Conservation (phyloP, 495 filamentous ascomycete species). For the Aspergillus biplanus region DNA sequence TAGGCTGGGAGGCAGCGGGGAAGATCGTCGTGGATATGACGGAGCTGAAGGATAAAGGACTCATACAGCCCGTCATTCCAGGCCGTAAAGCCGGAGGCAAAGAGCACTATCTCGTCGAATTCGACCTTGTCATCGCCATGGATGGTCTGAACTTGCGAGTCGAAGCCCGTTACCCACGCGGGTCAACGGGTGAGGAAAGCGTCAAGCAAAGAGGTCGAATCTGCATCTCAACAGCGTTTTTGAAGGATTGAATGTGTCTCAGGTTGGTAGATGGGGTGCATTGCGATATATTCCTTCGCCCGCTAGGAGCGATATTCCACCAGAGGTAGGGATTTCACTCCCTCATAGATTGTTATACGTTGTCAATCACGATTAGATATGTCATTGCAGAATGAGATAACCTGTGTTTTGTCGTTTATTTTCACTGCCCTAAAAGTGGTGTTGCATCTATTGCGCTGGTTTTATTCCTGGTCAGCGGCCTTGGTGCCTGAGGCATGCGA, state of each 20-base stretch:
- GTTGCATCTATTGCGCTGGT: too few species aligned
- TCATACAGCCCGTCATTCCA: conserved; percentile 8
- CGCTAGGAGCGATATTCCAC: too few species aligned
- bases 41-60: conserved; percentile 3
- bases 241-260: not conserved
- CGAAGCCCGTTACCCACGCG: not conserved
- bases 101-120: conserved; percentile 16
- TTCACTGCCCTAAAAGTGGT: too few species aligned
- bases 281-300: too few species aligned
- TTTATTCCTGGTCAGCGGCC: too few species aligned
- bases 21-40: conserved; percentile 13
- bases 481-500: too few species aligned
- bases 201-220: not conserved
- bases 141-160: conserved; percentile 18
- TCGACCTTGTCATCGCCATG: conserved; percentile 17
- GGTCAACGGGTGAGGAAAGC: not conserved
- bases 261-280: too few species aligned
- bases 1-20: conserved; percentile 8
- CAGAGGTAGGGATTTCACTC: too few species aligned
- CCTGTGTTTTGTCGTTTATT: too few species aligned
- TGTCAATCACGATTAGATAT: too few species aligned
- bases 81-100: not conserved
- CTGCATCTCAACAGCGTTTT: conserved; percentile 1
- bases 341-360: too few species aligned
- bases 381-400: too few species aligned